These are phyloP conservation scores for Tolypocladium amazonense DNA, from an alignment of 2,329 filamentous ascomycete species.

Conservation along the genomic window DNA sequence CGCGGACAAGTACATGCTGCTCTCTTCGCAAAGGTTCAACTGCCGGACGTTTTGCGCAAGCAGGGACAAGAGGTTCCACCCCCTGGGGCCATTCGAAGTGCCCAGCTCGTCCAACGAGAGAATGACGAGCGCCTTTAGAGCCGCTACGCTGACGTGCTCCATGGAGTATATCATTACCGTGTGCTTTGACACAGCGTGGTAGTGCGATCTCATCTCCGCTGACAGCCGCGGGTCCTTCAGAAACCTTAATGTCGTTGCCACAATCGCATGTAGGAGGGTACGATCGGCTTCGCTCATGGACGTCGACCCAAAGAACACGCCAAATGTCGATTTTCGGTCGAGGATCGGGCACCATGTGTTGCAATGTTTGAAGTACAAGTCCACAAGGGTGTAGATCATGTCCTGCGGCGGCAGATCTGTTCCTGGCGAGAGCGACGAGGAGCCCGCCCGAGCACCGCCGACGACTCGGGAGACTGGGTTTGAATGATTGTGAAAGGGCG, in stretches of 20 bases:
- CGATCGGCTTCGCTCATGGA: conserved; percentile 27
- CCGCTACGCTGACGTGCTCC: conserved; percentile 28
- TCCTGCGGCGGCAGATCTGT: conserved; percentile 48
- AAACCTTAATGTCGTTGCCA: conserved; percentile 31
- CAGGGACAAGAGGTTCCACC: conserved; percentile 29
- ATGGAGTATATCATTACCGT: conserved; percentile 30
- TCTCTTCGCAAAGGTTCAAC: conserved; percentile 28
- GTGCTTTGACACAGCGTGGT: conserved; percentile 26
- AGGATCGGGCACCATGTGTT: conserved; percentile 46
- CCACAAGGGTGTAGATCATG: conserved; percentile 46
- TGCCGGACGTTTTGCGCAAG: conserved; percentile 27
- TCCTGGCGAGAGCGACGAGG: conserved; percentile 24
- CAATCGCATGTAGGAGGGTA: conserved; percentile 31
- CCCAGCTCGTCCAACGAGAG: conserved; percentile 30
- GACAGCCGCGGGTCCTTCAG: conserved; percentile 27
- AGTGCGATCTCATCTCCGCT: conserved; percentile 24
- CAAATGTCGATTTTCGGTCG: conserved; percentile 30
- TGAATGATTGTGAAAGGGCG: not conserved
- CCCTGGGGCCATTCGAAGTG: conserved; percentile 29
- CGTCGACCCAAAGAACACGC: conserved; percentile 28
- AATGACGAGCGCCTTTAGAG: conserved; percentile 28
- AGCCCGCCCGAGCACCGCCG: conserved; percentile 9
- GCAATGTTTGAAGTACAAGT: conserved; percentile 54
- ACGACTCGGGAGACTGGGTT: not conserved
- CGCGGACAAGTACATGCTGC: conserved; percentile 22